Conservation (phyloP, 163 green algal genomes). For the Picocystis sp. region DNA sequence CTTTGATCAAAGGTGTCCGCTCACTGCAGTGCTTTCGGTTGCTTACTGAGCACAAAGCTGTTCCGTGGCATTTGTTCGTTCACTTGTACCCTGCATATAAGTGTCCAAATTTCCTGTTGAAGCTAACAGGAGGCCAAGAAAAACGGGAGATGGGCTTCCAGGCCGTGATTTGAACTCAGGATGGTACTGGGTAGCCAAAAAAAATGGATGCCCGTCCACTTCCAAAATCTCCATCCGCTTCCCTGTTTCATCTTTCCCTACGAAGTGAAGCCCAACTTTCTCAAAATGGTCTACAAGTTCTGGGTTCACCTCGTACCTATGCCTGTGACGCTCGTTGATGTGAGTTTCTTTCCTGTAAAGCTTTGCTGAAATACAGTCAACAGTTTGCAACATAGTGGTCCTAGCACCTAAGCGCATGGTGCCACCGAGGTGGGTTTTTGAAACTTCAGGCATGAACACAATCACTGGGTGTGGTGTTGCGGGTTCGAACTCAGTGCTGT, state of each 20-base stretch:
- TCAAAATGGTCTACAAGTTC: slow-evolving; percentile 73
- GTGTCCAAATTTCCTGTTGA: slow-evolving; percentile 19
- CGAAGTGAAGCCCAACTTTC: slow-evolving; percentile 73
- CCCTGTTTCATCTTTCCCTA: slow-evolving; percentile 85
- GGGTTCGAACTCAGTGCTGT: slow-evolving; percentile 78
- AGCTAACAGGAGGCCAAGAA: slow-evolving; percentile 77
- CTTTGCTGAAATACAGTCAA: slow-evolving; percentile 76
- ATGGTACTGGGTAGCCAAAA: slow-evolving; percentile 56
- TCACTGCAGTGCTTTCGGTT: too few relatives aligned
- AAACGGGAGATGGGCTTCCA: slow-evolving; percentile 65
- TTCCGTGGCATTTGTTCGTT: too few relatives aligned
- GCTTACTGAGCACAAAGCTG: too few relatives aligned
- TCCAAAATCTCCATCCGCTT: slow-evolving; percentile 91
- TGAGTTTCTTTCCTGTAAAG: slow-evolving; percentile 65
- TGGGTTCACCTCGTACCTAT: slow-evolving; percentile 98
- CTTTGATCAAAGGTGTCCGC: too few relatives aligned
- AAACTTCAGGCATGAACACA: slow-evolving; percentile 44
- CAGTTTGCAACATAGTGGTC: slow-evolving; percentile 63
- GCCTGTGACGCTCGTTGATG: slow-evolving; percentile 87
- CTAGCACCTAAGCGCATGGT: slow-evolving; percentile 91
- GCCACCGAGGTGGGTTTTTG: slow-evolving; percentile 75
- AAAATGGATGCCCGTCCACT: slow-evolving; percentile 42
- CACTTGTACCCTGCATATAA: slow-evolving; percentile 6
- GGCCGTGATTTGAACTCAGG: slow-evolving; percentile 83
- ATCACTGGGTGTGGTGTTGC: slow-evolving; percentile 52